Percentiles rank a stretch among this genome's conserved stretches.
These are phyloP conservation scores for Xylaria nigripes DNA, from an alignment of 495 filamentous ascomycete genomes.

Conservation along the genomic window DNA sequence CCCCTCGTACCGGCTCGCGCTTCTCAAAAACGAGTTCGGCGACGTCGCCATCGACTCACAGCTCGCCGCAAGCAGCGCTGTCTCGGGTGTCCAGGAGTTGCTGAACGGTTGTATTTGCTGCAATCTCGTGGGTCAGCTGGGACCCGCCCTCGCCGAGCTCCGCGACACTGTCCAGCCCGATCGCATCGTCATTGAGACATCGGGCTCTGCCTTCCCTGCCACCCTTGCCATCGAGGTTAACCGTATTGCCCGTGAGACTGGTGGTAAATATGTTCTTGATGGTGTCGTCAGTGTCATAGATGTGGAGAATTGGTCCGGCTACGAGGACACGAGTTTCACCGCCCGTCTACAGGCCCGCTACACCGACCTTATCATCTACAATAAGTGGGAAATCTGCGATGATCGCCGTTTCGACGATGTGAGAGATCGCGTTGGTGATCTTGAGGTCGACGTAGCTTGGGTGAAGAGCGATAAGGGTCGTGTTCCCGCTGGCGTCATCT, in stretches of 20 bases:
- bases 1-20: constrained; percentile 71
- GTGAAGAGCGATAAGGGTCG: constrained; percentile 72
- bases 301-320: constrained; percentile 95
- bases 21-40: constrained; percentile 97
- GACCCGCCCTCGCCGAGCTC: constrained; percentile 68
- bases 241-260: constrained; percentile 56
- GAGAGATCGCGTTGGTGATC: constrained; percentile 74
- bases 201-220: constrained; percentile 78
- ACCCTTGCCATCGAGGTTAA: constrained; percentile 93
- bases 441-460: constrained; percentile 71
- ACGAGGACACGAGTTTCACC: constrained; percentile 83
- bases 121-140: constrained; percentile 88
- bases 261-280: constrained; percentile 64
- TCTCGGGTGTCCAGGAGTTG: constrained; percentile 84
- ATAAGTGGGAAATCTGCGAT: constrained; percentile 79
- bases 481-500: constrained; percentile 66
- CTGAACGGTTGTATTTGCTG: constrained; percentile 98
- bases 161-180: constrained; percentile 53
- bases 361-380: constrained; percentile 88
- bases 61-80: constrained; percentile 68
- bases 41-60: constrained; percentile 90
- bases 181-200: constrained; percentile 89
- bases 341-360: constrained; percentile 80
- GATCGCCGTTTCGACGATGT: constrained; percentile 73
- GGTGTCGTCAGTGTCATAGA: constrained; percentile 91